These are phyloP conservation scores for Colletotrichum plurivorum DNA, from an alignment of 2,329 filamentous ascomycete species.

Conservation along the genomic window DNA sequence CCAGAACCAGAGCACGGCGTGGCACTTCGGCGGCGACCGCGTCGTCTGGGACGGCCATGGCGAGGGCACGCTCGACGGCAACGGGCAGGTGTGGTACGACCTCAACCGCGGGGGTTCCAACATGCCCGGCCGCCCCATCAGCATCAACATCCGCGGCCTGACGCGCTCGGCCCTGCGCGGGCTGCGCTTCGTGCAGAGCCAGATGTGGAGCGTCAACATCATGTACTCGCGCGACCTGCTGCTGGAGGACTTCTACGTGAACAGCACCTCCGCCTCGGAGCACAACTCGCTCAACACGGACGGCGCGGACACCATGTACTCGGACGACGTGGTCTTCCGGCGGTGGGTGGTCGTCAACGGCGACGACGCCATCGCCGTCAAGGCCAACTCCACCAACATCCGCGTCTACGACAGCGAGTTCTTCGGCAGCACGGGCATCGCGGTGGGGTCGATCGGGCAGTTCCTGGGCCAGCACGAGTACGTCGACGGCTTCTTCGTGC, in stretches of 20 bases:
- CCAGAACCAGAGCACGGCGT: conserved; percentile 69
- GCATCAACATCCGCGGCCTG: conserved; percentile 59
- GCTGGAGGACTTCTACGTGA: conserved; percentile 67
- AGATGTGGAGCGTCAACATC: conserved; percentile 73
- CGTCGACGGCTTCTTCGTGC: conserved; percentile 63
- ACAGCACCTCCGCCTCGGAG: conserved; percentile 58
- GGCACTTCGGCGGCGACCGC: conserved; percentile 67
- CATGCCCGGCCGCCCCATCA: conserved; percentile 65
- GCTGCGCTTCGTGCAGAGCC: conserved; percentile 67
- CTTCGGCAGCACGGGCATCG: conserved; percentile 65
- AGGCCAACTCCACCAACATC: conserved; percentile 70
- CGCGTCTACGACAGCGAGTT: conserved; percentile 63
- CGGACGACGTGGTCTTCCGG: conserved; percentile 64
- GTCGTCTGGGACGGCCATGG: conserved; percentile 65
- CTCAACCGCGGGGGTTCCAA: conserved; percentile 61
- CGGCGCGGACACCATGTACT: conserved; percentile 66
- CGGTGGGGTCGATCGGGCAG: conserved; percentile 71
- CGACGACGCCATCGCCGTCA: conserved; percentile 68
- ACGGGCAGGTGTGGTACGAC: conserved; percentile 73
- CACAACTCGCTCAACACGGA: conserved; percentile 57
- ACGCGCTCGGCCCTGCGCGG: conserved; percentile 63
- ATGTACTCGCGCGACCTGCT: conserved; percentile 62
- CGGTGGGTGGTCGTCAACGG: conserved; percentile 66
- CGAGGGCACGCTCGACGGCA: conserved; percentile 69
- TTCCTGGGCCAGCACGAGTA: conserved; percentile 63